Base-by-base conservation (phyloP, 2,329 filamentous ascomycete species). In the Massarina eburnea region DNA sequence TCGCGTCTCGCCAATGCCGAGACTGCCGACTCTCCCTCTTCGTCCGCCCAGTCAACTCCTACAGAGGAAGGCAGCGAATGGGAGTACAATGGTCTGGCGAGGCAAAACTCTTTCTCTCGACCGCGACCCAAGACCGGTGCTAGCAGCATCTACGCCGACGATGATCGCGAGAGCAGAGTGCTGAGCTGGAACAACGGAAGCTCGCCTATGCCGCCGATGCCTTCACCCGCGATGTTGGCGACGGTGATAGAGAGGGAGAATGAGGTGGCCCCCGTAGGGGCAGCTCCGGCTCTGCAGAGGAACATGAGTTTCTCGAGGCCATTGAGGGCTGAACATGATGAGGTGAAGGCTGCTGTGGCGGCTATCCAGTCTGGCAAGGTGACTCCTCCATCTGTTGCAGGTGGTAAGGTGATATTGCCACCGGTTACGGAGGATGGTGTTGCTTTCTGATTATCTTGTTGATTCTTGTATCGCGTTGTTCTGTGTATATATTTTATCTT, bases 81-180 rank as follows among this genome's bases (percentile, higher is more conserved):
- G 19, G 43, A 44, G 24, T 43, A 38, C 15, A 33, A 42, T 10
- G 38, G 24, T n/a, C 7, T 47, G 10, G 36, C 43, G 40, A 43
- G 51, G 29, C 38, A 43, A 4, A 41, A 39, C 19, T 46, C 51
- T 4, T 44, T 51, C 17, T 49, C 43, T 8, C 22, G 41, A 15
- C 41, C 41, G 17, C 29, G 47, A 8, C 34, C 35, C 14, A 49
- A 37, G 34, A 49, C 46, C 4, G 24, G 38, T 14, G 33, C 46
- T 26, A 49, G 46, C 39, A 45, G 42, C 14, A 17, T 45, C 24
- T 45, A 45, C 18, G 29, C 33, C 4, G 33, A 42, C n/a, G 42
- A 29, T 8, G 10, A 22, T 14, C 35, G 21, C 18, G 14, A 41
- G 2, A 39, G 32, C 9, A 44, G 41, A 15, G 35, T 45, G 14